phyloP scores from a whole-genome alignment of 768 basidiomycete genomes.

The Tricholomella constricta region DNA sequence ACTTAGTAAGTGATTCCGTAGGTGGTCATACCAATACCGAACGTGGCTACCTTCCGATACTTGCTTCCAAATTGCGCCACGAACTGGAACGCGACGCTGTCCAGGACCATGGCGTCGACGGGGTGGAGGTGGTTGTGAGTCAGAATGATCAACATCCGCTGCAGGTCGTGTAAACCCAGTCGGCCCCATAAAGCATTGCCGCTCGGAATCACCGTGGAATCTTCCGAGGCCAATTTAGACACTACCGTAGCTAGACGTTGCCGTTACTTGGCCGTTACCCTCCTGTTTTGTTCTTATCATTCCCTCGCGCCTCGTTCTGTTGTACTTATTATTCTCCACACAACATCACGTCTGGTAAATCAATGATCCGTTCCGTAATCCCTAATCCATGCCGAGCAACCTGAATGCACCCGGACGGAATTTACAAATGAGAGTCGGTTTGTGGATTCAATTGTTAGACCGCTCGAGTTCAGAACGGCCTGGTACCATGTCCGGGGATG shows the following conservation, averaged over 20 bases:
- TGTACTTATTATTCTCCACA: not conserved
- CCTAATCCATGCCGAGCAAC: not conserved
- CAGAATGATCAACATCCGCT: conserved; percentile 75
- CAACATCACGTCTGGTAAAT: not conserved
- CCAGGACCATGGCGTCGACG: conserved; percentile 35
- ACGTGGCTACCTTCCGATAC: conserved; percentile 82
- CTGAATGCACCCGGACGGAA: not conserved
- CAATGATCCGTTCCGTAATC: not conserved
- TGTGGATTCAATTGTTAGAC: not conserved
- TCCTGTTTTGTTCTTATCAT: not conserved
- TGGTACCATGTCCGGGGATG: not conserved
- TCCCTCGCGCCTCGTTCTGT: not conserved
- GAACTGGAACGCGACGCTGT: conserved; percentile 46
- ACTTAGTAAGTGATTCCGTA: conserved; percentile 27
- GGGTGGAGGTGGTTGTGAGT: conserved; percentile 71
- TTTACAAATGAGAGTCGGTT: not conserved
- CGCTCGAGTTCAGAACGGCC: not conserved
- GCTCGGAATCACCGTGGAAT: not conserved
- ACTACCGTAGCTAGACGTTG: not conserved
- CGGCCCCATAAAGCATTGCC: not conserved
- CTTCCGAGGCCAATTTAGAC: not conserved
- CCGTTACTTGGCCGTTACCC: too few relatives aligned
- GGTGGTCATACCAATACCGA: conserved; percentile 96
- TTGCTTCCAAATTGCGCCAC: conserved; percentile 61
- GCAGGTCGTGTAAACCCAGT: conserved; percentile 51